A percentile compares a stretch with the other conserved stretches of the same genome.
These are phyloP conservation scores for Ophiorrhiza pumila DNA, from an alignment of 257 asterid genomes.

Conservation along the genomic window DNA sequence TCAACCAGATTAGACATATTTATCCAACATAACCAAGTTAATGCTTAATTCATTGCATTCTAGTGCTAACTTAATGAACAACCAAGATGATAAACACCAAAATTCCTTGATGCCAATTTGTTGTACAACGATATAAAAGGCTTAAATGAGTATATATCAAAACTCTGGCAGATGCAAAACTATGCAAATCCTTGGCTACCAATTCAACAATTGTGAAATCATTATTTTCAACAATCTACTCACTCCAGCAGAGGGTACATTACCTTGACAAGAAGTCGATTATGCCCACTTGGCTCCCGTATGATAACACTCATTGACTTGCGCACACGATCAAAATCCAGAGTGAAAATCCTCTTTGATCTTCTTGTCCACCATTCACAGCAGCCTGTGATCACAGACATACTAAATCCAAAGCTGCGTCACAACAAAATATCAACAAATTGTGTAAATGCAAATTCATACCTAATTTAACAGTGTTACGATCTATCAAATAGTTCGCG, in stretches of 20 bases:
- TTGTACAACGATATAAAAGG: too few species aligned
- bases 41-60: not conserved
- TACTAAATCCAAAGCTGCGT: constrained; percentile 3
- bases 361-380: constrained; percentile 76
- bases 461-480: constrained; percentile 55
- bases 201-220: not conserved
- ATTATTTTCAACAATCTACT: not conserved
- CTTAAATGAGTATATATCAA: not conserved
- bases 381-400: constrained; percentile 40
- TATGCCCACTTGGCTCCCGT: constrained; percentile 45
- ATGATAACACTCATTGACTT: constrained; percentile 84
- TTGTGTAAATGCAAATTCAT: not conserved
- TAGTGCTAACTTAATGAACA: not conserved
- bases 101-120: not conserved
- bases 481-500: constrained; percentile 59
- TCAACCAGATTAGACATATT: not conserved
- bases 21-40: not conserved
- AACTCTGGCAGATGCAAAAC: not conserved
- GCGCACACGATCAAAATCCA: constrained; percentile 82
- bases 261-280: constrained; percentile 89
- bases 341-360: constrained; percentile 59
- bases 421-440: not conserved
- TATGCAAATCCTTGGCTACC: not conserved
- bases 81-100: not conserved
- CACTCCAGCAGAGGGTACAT: constrained; percentile 1